phyloP scores from a whole-genome alignment of 202 grass and related monocot genomes.

The Setaria viridis region DNA sequence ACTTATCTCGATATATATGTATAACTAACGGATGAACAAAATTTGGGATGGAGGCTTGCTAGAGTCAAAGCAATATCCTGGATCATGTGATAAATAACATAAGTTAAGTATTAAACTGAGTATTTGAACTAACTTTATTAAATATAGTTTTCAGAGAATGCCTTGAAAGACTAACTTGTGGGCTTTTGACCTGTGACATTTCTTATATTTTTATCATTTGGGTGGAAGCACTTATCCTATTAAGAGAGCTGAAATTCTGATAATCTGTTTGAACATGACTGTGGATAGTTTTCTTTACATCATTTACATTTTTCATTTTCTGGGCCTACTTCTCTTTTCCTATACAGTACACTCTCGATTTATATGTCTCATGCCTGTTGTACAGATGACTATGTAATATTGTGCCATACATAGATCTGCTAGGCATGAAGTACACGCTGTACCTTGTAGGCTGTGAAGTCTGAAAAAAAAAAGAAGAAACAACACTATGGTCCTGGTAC shows the following conservation, averaged over 20 bases:
- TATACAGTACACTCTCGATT: too few relatives aligned
- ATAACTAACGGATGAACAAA: not conserved
- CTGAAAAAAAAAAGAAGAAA: not conserved
- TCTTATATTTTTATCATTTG: constrained; percentile 18
- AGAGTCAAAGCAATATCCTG: constrained; percentile 15
- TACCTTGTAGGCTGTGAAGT: not conserved
- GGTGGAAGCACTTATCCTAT: not conserved
- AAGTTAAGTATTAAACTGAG: not conserved
- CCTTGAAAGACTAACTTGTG: not conserved
- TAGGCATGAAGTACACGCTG: not conserved
- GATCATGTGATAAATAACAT: constrained; percentile 24
- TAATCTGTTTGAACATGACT: not conserved
- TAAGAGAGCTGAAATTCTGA: constrained; percentile 28
- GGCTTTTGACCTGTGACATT: not conserved
- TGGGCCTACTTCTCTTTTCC: too few relatives aligned
- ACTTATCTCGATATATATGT: too few relatives aligned
- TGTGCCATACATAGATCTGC: not conserved
- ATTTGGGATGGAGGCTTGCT: not conserved
- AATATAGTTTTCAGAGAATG: constrained; percentile 8
- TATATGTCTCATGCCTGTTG: too few relatives aligned
- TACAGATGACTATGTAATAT: too few relatives aligned
- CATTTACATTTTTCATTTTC: too few relatives aligned
- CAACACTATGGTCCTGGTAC: constrained; percentile 4
- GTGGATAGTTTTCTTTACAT: too few relatives aligned
- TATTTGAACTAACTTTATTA: not conserved